Base-by-base conservation (phyloP, 2,329 filamentous ascomycete species). In the Colletotrichum costaricense region DNA sequence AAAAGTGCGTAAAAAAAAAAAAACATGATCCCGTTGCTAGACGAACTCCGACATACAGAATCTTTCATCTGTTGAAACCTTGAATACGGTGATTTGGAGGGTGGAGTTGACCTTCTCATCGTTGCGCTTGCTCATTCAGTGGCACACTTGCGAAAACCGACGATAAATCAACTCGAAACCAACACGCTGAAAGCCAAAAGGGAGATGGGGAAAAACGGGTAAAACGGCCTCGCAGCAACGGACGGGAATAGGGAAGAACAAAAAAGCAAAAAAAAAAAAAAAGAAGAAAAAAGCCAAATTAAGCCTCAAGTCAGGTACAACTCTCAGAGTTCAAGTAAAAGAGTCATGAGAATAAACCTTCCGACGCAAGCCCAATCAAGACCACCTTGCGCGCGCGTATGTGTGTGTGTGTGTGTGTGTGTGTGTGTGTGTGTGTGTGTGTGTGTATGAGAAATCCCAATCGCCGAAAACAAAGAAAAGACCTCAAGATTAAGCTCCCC, bases 241-340 rank as follows among this genome's bases (percentile, higher is more conserved):
- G 42, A 22, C 42, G 42, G 19, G 19, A n/a, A 49, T 8, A n/a
- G 19, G 42, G 42, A n/a, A n/a, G 42, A n/a, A 19, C 30, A 11
- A 33, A 33, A 33, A 33, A 33, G 30, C 30, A 8, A 33, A 3
- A 22, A 33, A 3, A 22, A 7, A 26, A 4, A 26, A 4, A 49
- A 2, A 1, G 8, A 22, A 7, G 5, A 4, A 26, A 4, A 49
- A 2, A 1, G 8, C 2, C 5, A 49, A 19, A 19, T 2, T 9
- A n/a, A 19, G 4, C 8, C 16, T 22, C 7, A 49, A 22, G 42
- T 42, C 38, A 42, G 16, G 38, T 19, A 19, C 16, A 42, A 19
- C 14, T 42, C 33, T 6, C 38, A 7, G 8, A 19, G 16, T 42
- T 16, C 38, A 42, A 42, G 38, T 42, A 14, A 22, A 49, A 49